Evolutionary conservation across 2,329 filamentous ascomycete genomes (phyloP).

Genomic region (Phyllosticta ampelicida): DNA sequence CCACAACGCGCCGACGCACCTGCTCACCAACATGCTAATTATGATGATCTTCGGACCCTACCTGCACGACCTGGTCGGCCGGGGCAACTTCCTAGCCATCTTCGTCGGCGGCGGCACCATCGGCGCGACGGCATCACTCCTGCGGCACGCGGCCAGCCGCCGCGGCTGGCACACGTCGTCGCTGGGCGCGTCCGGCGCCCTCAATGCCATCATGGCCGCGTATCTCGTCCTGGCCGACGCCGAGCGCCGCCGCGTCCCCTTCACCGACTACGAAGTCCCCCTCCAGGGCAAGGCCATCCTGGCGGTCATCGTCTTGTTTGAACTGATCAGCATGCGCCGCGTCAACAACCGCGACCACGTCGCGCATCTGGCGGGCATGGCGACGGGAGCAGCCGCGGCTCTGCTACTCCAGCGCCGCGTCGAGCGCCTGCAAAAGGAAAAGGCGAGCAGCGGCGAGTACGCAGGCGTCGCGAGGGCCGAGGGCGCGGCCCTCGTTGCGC

Average conservation of each 20-base stretch:
- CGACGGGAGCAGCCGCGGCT: conserved; percentile 18
- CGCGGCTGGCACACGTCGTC: conserved; percentile 18
- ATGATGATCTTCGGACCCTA: conserved; percentile 55
- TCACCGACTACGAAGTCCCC: background rate
- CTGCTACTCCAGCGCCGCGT: conserved; percentile 20
- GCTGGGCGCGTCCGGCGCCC: conserved; percentile 24
- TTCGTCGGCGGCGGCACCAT: conserved; percentile 24
- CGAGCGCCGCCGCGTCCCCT: conserved; percentile 22
- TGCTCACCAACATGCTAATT: conserved; percentile 52
- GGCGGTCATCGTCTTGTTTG: background rate
- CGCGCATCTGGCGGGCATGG: conserved; percentile 26
- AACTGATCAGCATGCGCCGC: conserved; percentile 14
- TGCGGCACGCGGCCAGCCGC: conserved; percentile 23
- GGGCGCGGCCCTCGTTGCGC: background rate
- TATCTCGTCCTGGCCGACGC: conserved; percentile 23
- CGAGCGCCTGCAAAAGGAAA: conserved; percentile 12
- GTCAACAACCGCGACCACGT: conserved; percentile 20
- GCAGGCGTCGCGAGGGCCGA: conserved; percentile 8
- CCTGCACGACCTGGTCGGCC: conserved; percentile 25
- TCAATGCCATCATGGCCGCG: conserved; percentile 23
- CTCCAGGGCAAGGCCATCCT: background rate
- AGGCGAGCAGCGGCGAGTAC: conserved; percentile 5
- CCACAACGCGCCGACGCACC: conserved; percentile 53
- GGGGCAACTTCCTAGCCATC: conserved; percentile 25
- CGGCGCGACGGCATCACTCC: conserved; percentile 17